Evolutionary conservation across 345 rosid genomes (phyloP).

Genomic region (Syzygium aromaticum): DNA sequence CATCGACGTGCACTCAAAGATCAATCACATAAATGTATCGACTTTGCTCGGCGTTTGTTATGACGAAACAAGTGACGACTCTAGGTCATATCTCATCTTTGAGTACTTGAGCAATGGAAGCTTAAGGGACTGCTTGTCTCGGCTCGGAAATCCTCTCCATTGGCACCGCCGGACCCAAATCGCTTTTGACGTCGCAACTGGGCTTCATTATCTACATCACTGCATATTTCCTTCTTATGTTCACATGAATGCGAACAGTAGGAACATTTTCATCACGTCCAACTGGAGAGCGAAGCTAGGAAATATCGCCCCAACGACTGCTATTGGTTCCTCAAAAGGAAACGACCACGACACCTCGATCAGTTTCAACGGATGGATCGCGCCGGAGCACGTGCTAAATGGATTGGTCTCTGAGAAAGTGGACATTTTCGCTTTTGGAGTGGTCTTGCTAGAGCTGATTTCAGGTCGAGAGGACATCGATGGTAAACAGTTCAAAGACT

Average conservation of each 20-base stretch:
- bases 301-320: conserved; percentile 14
- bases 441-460: conserved; percentile 43
- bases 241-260: conserved; percentile 26
- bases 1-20: conserved; percentile 38
- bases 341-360: neutral
- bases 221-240: conserved; percentile 46
- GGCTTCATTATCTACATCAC: conserved; percentile 39
- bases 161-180: conserved; percentile 35
- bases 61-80: conserved; percentile 11
- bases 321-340: conserved; percentile 3
- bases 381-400: conserved; percentile 15
- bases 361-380: conserved; percentile 4
- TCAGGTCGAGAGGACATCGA: conserved; percentile 24
- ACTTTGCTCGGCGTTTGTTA: conserved; percentile 41
- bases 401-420: conserved; percentile 24
- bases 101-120: conserved; percentile 40
- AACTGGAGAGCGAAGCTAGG: conserved; percentile 50
- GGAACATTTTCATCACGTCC: conserved; percentile 26
- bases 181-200: conserved; percentile 38
- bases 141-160: conserved; percentile 6
- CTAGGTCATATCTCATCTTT: conserved; percentile 33
- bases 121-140: conserved; percentile 30
- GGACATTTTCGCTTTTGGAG: conserved; percentile 39
- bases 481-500: conserved; percentile 21
- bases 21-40: conserved; percentile 47